phyloP scores from a whole-genome alignment of 163 green algal genomes.

The Smithsoniella earleae region DNA sequence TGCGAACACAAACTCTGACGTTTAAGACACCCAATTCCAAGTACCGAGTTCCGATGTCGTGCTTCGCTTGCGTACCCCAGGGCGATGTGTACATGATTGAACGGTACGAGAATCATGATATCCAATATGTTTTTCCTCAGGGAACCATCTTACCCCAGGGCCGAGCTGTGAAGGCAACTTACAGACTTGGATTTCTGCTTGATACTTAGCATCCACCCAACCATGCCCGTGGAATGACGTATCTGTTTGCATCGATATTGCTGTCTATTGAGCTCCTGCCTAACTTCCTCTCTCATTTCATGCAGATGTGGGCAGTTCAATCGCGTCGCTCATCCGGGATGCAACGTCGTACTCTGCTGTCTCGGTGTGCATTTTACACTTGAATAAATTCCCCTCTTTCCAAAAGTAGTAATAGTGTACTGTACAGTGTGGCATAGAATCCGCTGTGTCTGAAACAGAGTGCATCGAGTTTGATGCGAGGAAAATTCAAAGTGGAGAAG shows the following conservation, averaged over 20 bases:
- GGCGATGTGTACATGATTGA: conserved; percentile 27
- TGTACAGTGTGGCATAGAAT: neutral
- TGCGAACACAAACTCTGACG: too few species aligned
- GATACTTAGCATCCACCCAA: too few species aligned
- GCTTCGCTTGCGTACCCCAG: conserved; percentile 23
- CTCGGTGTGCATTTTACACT: conserved; percentile 14
- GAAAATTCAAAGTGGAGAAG: too few species aligned
- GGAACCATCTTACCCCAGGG: neutral
- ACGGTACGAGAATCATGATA: neutral
- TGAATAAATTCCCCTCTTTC: too few species aligned
- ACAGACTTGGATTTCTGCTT: neutral
- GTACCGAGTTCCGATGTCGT: too few species aligned
- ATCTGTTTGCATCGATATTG: neutral
- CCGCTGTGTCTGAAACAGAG: neutral
- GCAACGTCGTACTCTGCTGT: conserved; percentile 18
- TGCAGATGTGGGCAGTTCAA: conserved; percentile 23
- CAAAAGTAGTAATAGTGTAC: too few species aligned
- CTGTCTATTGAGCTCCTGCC: neutral
- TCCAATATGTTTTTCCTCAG: neutral
- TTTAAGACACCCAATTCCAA: too few species aligned
- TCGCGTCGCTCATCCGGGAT: conserved; percentile 25
- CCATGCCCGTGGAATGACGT: neutral
- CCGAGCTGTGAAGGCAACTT: neutral
- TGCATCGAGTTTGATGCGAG: too few species aligned
- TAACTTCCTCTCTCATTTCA: neutral